Evolutionary conservation across 441 rosid genomes (phyloP).

Genomic region (Breynia disticha): DNA sequence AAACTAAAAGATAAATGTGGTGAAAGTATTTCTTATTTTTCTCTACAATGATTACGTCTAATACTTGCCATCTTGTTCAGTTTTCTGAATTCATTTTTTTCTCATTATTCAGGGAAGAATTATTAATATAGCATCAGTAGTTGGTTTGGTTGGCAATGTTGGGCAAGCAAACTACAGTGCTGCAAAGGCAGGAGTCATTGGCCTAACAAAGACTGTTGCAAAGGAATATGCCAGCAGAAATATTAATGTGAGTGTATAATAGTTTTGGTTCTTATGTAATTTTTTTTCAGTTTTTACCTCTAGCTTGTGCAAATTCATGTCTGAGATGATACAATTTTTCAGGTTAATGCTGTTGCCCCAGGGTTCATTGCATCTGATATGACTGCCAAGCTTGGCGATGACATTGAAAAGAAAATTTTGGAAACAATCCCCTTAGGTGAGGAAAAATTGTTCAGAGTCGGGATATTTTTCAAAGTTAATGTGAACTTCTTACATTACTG

Average conservation of each 20-base stretch:
- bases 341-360: constrained; percentile 87
- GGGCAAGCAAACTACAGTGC: constrained; percentile 98
- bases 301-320: constrained; percentile 4
- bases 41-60: neutral
- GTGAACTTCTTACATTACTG: too few relatives aligned
- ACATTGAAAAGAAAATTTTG: constrained; percentile 73
- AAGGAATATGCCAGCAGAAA: constrained; percentile 82
- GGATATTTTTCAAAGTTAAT: too few relatives aligned
- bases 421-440: constrained; percentile 74
- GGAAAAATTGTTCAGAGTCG: constrained; percentile 3
- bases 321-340: constrained; percentile 13
- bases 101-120: constrained; percentile 57
- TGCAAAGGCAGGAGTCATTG: constrained; percentile 93
- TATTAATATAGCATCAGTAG: constrained; percentile 74
- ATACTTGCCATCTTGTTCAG: neutral
- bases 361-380: constrained; percentile 95
- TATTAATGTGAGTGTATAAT: constrained; percentile 45
- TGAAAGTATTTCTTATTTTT: neutral
- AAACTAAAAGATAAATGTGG: neutral
- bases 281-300: neutral
- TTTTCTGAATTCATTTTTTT: neutral
- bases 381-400: constrained; percentile 90
- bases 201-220: constrained; percentile 69
- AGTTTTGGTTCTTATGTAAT: neutral
- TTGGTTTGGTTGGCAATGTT: constrained; percentile 75